A percentile compares a stretch with the other conserved stretches of the same genome.
These are phyloP conservation scores for Solanum gracilifrons DNA, from an alignment of 257 asterid genomes.

Conservation along the genomic window DNA sequence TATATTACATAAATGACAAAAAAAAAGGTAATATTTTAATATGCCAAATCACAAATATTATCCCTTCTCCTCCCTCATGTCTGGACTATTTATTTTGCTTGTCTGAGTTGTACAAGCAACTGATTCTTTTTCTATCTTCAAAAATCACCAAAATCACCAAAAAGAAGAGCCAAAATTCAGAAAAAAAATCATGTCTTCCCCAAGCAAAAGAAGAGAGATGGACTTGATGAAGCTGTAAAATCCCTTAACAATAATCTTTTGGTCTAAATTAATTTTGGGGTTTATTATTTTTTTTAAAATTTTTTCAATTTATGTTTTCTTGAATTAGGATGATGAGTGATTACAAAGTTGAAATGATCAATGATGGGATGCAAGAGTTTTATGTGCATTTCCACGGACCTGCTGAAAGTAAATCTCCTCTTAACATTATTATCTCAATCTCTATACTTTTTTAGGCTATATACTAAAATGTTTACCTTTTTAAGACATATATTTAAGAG, in stretches of 20 bases:
- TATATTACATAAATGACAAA: too few relatives aligned
- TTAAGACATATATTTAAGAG: not conserved
- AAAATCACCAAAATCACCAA: not conserved
- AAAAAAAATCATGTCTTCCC: conserved; percentile 65
- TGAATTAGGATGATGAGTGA: conserved; percentile 92
- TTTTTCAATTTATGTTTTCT: not conserved
- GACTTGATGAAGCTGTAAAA: conserved; percentile 90
- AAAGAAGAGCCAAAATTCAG: not conserved
- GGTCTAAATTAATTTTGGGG: not conserved
- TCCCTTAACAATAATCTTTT: not conserved
- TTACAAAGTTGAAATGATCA: conserved; percentile 90
- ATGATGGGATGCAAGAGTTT: conserved; percentile 84
- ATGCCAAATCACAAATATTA: not conserved
- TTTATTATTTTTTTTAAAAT: not conserved
- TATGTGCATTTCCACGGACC: conserved; percentile 94
- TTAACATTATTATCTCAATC: not conserved
- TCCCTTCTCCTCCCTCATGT: not conserved
- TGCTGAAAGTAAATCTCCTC: conserved; percentile 48
- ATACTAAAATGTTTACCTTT: not conserved
- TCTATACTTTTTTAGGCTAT: not conserved
- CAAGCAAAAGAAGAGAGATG: conserved; percentile 97
- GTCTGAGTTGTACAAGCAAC: conserved; percentile 4
- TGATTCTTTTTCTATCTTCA: not conserved
- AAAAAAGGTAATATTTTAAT: not conserved
- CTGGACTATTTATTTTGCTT: not conserved